Evolutionary conservation across 129 eudicot genomes (phyloP).

Genomic region (Silybum marianum): DNA sequence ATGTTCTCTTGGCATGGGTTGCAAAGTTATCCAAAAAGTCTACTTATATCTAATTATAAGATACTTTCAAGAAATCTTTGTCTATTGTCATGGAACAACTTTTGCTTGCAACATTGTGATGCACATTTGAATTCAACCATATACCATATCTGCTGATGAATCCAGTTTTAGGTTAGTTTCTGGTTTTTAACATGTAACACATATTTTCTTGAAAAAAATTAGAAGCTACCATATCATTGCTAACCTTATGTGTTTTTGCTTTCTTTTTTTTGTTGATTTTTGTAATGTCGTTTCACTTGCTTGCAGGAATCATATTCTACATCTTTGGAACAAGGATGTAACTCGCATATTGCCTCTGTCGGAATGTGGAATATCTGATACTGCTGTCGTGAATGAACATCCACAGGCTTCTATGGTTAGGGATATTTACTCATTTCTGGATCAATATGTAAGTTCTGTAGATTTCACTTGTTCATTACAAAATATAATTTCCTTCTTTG

Average conservation of each 20-base stretch:
- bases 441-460: slow-evolving; percentile 74
- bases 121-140: not conserved
- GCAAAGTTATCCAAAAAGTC: not conserved
- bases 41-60: not conserved
- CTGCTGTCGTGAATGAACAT: slow-evolving; percentile 54
- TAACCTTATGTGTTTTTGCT: not conserved
- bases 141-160: not conserved
- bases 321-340: slow-evolving; percentile 91
- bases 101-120: not conserved
- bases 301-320: slow-evolving; percentile 81
- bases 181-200: not conserved
- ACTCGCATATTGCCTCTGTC: slow-evolving; percentile 76
- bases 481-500: slow-evolving; percentile 1
- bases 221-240: not conserved
- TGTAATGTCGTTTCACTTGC: not conserved
- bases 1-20: not conserved
- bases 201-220: not conserved
- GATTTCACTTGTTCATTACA: not conserved
- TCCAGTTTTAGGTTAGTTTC: not conserved
- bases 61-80: not conserved
- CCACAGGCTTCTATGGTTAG: slow-evolving; percentile 62
- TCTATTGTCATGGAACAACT: not conserved
- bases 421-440: slow-evolving; percentile 78
- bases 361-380: slow-evolving; percentile 76
- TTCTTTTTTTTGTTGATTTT: not conserved